A percentile compares a stretch with the other conserved stretches of the same genome.
Conservation (phyloP, 2,329 filamentous ascomycete genomes). For the Seiridium unicorne region DNA sequence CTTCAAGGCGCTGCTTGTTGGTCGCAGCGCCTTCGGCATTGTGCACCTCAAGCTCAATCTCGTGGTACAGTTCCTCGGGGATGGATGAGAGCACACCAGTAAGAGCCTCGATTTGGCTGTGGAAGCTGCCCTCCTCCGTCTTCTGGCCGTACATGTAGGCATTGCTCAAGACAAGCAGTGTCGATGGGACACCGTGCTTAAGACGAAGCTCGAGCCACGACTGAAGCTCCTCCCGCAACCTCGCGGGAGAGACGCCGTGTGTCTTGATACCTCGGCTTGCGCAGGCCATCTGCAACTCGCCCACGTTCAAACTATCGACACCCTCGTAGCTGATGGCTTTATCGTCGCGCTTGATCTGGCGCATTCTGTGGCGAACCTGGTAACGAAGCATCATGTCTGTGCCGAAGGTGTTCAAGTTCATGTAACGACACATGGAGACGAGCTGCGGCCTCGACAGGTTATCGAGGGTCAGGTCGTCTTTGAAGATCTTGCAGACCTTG, state of each 20-base stretch:
- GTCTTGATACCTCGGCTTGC: slow-evolving; percentile 90
- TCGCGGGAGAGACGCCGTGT: slow-evolving; percentile 84
- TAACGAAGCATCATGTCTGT: slow-evolving; percentile 98
- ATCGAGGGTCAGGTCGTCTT: slow-evolving; percentile 94
- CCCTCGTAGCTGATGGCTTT: slow-evolving; percentile 91
- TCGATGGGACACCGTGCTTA: slow-evolving; percentile 93
- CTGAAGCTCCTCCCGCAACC: slow-evolving; percentile 84
- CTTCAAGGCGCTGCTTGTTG: slow-evolving; percentile 98
- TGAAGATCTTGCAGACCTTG: slow-evolving; percentile 98
- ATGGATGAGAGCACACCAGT: slow-evolving; percentile 91
- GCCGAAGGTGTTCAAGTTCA: slow-evolving; percentile 95
- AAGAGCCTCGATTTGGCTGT: slow-evolving; percentile 87
- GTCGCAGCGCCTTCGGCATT: slow-evolving; percentile 95
- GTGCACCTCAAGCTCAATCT: slow-evolving; percentile 98
- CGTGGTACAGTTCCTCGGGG: slow-evolving; percentile 97
- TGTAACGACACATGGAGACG: slow-evolving; percentile 96
- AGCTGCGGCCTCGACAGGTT: slow-evolving; percentile 94
- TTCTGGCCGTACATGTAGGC: slow-evolving; percentile 91
- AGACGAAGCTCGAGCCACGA: slow-evolving; percentile 94
- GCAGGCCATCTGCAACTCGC: slow-evolving; percentile 88
- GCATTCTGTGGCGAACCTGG: slow-evolving; percentile 95
- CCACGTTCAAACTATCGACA: slow-evolving; percentile 87
- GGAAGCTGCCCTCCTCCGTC: slow-evolving; percentile 75
- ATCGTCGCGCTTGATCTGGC: slow-evolving; percentile 98
- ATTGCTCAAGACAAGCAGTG: slow-evolving; percentile 91